Base-by-base conservation (phyloP, 176 grass and related monocot species). In the Poa annua region DNA sequence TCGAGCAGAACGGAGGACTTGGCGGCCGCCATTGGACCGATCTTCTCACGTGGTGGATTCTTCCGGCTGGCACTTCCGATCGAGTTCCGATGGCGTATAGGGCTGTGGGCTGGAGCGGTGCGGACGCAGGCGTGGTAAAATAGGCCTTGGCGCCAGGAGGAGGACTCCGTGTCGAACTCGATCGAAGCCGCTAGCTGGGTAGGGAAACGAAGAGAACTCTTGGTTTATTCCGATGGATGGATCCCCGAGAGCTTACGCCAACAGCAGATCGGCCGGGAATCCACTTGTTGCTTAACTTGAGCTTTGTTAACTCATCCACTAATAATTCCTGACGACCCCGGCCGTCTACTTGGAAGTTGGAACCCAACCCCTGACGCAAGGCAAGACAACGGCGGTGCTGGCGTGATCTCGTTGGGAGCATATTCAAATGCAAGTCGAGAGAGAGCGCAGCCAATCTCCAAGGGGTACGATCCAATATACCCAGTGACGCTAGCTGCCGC, bases 1-100 rank as follows among this genome's bases (percentile, higher is more conserved):
- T 75, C 72, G 2, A 75, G 72, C 48, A 75, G 17, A 12, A 75
- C 26, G 9, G 72, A 75, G n/a, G 68, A 71, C 68, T 47, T 71
- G 0, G 68, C 68, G 68, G n/a, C 6, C 41, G 41, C 68, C 68
- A 71, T 71, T 4, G 29, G 29, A 29, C 2, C 29, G 41, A 7
- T 15, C 6, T 1, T 48, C 45, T 47, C 10, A 12, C 2, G 11
- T n/a, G 45, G 45, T 47, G 45, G 45, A 4, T 11, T 57, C 54
- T 22, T 44, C 44, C 44, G 55, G 55, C 55, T n/a, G 22, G 22
- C 22, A 13, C 20, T 59, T 59, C 21, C 57, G 57, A 61, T 38
- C 36, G 36, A 38, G 56, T 60, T 60, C n/a, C 9, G 56, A 25
- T 9, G 57, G 57, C 57, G 57, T 3, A 26, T 29, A 22, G 25